Conservation (phyloP, 768 basidiomycete genomes). For the Collybia nuda region DNA sequence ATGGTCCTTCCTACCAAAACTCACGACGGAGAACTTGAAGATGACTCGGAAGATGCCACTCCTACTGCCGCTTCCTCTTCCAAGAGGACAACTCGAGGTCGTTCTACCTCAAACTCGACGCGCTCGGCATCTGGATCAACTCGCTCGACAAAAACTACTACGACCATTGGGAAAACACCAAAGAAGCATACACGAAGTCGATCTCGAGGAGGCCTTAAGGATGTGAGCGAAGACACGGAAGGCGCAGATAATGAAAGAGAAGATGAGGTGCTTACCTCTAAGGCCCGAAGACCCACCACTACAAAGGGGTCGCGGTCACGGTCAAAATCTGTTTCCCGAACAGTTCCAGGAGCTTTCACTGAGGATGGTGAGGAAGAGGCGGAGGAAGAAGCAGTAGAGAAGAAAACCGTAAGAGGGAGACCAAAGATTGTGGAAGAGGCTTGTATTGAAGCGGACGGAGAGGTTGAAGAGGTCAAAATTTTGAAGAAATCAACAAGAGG, state of each 20-base stretch:
- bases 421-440: constrained; percentile 9
- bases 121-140: constrained; percentile 4
- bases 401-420: constrained; percentile 9
- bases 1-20: constrained; percentile 37
- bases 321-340: constrained; percentile 18
- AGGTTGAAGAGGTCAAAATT: constrained; percentile 5
- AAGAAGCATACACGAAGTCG: constrained; percentile 11
- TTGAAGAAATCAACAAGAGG: constrained; percentile 13
- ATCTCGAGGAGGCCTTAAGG: constrained; percentile 11
- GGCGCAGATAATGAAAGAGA: constrained; percentile 19
- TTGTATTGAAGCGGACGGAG: constrained; percentile 7
- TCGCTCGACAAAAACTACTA: constrained; percentile 14
- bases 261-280: constrained; percentile 1
- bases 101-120: not conserved
- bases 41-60: constrained; percentile 17
- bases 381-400: constrained; percentile 5
- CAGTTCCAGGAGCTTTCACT: constrained; percentile 6
- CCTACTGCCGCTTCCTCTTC: constrained; percentile 16
- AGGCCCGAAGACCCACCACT: not conserved
- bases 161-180: constrained; percentile 20
- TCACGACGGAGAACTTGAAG: constrained; percentile 35
- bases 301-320: constrained; percentile 20
- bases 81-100: constrained; percentile 11
- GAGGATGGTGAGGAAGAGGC: constrained; percentile 15
- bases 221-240: constrained; percentile 22